Percentiles rank a stretch among this genome's conserved stretches.
These are phyloP conservation scores for Schizophyllum amplum DNA, from an alignment of 1,284 basidiomycete species.

Conservation along the genomic window DNA sequence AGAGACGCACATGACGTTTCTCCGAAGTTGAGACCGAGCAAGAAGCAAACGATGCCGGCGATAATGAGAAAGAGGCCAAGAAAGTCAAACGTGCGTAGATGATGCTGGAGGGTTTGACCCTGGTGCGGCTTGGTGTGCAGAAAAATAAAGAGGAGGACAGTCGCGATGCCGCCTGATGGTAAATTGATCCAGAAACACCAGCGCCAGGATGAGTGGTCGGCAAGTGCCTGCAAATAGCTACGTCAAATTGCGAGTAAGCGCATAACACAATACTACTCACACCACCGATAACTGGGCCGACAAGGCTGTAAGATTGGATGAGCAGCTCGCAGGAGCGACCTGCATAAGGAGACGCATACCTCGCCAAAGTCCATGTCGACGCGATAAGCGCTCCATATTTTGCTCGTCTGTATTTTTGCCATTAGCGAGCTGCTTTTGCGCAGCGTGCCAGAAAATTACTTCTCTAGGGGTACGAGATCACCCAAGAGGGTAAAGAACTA, in stretches of 20 bases:
- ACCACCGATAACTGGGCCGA: constrained; percentile 49
- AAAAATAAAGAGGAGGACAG: constrained; percentile 66
- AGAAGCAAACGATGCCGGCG: constrained; percentile 61
- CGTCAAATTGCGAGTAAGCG: constrained; percentile 48
- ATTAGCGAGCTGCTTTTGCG: not conserved
- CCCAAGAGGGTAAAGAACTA: constrained; percentile 64
- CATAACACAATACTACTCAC: constrained; percentile 50
- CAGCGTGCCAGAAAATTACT: constrained; percentile 34
- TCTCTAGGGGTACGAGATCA: constrained; percentile 71
- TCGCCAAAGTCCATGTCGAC: constrained; percentile 45
- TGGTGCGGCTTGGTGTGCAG: constrained; percentile 76
- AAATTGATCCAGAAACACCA: constrained; percentile 75
- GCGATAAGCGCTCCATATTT: constrained; percentile 70
- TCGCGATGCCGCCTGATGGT: constrained; percentile 74
- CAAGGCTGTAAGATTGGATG: not conserved
- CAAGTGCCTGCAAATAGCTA: constrained; percentile 1
- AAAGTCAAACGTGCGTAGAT: constrained; percentile 69
- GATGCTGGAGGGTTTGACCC: constrained; percentile 46
- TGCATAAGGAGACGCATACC: constrained; percentile 63
- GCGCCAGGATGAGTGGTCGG: not conserved
- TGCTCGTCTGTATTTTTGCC: constrained; percentile 55
- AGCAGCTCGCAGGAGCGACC: constrained; percentile 54
- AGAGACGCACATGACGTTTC: constrained; percentile 41
- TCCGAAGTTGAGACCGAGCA: constrained; percentile 79
- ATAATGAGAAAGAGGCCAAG: constrained; percentile 68